Conservation (phyloP, 352 stramenopile genomes). For the Phytophthora pluvialis region DNA sequence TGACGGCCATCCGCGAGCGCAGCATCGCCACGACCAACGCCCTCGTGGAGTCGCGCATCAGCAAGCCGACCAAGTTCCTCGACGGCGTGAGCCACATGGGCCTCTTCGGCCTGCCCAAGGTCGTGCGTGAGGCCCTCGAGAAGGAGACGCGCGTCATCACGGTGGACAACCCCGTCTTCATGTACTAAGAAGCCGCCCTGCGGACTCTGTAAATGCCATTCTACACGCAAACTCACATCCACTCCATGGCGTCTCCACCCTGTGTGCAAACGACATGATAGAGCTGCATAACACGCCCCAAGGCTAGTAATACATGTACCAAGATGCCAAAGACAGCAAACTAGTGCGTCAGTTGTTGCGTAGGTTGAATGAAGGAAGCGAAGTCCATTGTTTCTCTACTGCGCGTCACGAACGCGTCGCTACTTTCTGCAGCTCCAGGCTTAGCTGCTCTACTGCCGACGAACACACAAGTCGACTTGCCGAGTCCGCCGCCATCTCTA, state of each 20-base stretch:
- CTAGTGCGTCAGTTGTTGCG: background rate
- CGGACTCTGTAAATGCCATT: conserved; percentile 40
- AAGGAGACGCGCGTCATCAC: conserved; percentile 95
- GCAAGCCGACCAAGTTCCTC: conserved; percentile 89
- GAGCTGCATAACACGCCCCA: conserved; percentile 21
- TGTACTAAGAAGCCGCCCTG: conserved; percentile 83
- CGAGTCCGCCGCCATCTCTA: conserved; percentile 18
- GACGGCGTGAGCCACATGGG: conserved; percentile 91
- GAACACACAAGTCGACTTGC: conserved; percentile 2
- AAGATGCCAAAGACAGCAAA: conserved; percentile 20
- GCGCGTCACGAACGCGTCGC: background rate
- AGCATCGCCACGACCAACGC: conserved; percentile 72
- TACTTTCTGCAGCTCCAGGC: conserved; percentile 3
- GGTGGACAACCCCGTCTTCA: conserved; percentile 96
- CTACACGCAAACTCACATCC: conserved; percentile 30
- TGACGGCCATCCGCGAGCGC: conserved; percentile 59
- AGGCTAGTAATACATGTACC: conserved; percentile 22
- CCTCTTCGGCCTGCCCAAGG: conserved; percentile 93
- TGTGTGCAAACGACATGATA: conserved; percentile 38
- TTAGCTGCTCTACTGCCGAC: conserved; percentile 23
- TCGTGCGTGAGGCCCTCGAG: conserved; percentile 86
- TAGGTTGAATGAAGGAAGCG: conserved; percentile 20
- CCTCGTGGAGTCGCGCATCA: conserved; percentile 60
- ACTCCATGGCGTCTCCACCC: conserved; percentile 13
- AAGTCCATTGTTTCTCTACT: conserved; percentile 30